Base-by-base conservation (phyloP, 139 green algal genomes). In the Axilococcus clingmanii region DNA sequence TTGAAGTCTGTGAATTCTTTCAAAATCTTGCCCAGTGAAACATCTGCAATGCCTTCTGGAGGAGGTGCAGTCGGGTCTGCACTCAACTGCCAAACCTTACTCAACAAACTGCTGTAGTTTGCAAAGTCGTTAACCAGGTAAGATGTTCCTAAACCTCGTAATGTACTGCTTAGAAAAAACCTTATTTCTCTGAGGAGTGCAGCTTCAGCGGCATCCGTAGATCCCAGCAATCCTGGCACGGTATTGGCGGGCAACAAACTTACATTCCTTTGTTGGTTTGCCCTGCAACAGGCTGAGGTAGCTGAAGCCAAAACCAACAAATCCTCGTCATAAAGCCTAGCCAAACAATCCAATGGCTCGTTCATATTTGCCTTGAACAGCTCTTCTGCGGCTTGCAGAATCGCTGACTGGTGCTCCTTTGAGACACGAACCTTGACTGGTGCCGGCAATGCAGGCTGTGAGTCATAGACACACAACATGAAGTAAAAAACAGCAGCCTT, bases 21-120 rank as follows among this genome's bases (percentile, higher is more conserved):
- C 20, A 17, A 48, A 31, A 19, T 48, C 40, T 17, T 27, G 15
- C 43, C 53, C 27, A 58, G 8, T 12, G 40, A 14, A 17, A 70
- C 33, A 53, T 70, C 61, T 17, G 61, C 61, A 15, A 69, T 57
- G 12, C 42, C 55, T 29, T 57, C 42, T 30, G 23, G 51, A 19
- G 28, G 24, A 17, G 19, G 22, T n/a, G 42, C 19, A 20, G 34
- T 17, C 16, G 15, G 54, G 15, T 11, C 30, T 12, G 17, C 27
- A 20, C 29, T 29, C 8, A 40, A 19, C 22, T 29, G 7, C 30
- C n/a, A 11, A 19, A 12, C 9, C 14, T 35, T 22, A 36, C 16
- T 30, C 50, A 42, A 56, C 22, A 68, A 34, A 5, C 27, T 56
- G n/a, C 22, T 38, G 45, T 70, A 70, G 12, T 52, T 31, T 6